Evolutionary conservation across 31 red algal species (phyloP).

Genomic region (Porphyra umbilicalis): DNA sequence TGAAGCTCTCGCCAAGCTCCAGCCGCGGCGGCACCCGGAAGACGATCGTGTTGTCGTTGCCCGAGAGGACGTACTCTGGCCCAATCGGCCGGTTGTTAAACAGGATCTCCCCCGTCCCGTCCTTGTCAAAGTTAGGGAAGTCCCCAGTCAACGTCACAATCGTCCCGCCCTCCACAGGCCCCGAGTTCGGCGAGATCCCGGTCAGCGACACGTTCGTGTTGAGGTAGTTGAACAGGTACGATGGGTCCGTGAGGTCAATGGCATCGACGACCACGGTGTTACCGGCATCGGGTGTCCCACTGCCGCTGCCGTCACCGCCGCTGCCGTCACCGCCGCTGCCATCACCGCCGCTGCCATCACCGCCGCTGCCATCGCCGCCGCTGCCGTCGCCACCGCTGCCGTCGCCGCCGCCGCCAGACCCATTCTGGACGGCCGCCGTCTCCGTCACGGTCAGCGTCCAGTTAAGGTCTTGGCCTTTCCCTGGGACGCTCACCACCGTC

Average conservation of each 20-base stretch:
- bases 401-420: too few relatives aligned
- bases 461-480: constrained; percentile 23
- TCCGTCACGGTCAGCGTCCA: constrained; percentile 13
- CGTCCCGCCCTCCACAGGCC: constrained; percentile 39
- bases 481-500: constrained; percentile 18
- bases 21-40: constrained; percentile 31
- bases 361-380: too few relatives aligned
- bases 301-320: neutral
- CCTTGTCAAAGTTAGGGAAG: constrained; percentile 26
- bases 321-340: neutral
- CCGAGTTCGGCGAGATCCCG: constrained; percentile 22
- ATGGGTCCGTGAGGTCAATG: constrained; percentile 18
- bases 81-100: neutral
- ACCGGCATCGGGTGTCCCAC: neutral
- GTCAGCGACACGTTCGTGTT: neutral
- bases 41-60: constrained; percentile 13
- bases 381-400: too few relatives aligned
- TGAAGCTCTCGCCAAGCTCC: constrained; percentile 31
- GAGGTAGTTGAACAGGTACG: constrained; percentile 33
- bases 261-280: neutral
- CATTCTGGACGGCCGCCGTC: neutral
- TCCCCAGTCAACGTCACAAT: constrained; percentile 25
- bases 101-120: neutral
- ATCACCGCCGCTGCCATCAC: neutral
- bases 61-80: constrained; percentile 3